phyloP scores from a whole-genome alignment of 1,284 basidiomycete species.

The Stereum hirsutum region DNA sequence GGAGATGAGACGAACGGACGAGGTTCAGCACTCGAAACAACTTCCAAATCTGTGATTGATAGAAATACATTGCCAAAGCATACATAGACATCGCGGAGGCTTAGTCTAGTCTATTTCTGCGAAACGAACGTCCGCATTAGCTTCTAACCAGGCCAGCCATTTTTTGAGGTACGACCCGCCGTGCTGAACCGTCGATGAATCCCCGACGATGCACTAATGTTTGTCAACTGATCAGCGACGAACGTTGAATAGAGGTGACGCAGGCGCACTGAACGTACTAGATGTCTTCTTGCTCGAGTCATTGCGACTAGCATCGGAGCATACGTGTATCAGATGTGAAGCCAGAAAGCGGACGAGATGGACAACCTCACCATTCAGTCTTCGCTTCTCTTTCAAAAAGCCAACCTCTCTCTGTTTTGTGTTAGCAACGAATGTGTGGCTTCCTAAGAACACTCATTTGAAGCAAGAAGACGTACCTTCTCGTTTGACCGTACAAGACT shows the following conservation, averaged over 20 bases:
- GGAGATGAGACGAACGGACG: too few species aligned
- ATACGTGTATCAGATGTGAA: not conserved
- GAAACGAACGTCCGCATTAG: conserved; percentile 82
- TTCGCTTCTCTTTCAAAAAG: conserved; percentile 83
- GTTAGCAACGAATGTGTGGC: conserved; percentile 3
- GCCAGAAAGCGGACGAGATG: not conserved
- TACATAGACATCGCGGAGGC: not conserved
- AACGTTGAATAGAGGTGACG: not conserved
- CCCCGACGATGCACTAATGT: conserved; percentile 77
- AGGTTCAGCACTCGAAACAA: too few species aligned
- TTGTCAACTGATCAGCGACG: not conserved
- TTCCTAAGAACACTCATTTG: too few species aligned
- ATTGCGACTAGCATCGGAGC: conserved; percentile 71
- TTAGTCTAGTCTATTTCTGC: conserved; percentile 51
- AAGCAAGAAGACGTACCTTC: conserved; percentile 43
- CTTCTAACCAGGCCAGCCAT: conserved; percentile 89
- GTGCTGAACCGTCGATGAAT: conserved; percentile 81
- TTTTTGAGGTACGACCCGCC: conserved; percentile 77
- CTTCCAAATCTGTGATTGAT: too few species aligned
- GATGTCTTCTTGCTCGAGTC: conserved; percentile 86
- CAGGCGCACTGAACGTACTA: conserved; percentile 40
- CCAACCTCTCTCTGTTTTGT: conserved; percentile 71
- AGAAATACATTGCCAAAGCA: not conserved
- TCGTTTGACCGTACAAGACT: conserved; percentile 86
- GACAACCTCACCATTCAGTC: conserved; percentile 65